Evolutionary conservation across 345 rosid genomes (phyloP).

Genomic region (Nasturtium officinale): DNA sequence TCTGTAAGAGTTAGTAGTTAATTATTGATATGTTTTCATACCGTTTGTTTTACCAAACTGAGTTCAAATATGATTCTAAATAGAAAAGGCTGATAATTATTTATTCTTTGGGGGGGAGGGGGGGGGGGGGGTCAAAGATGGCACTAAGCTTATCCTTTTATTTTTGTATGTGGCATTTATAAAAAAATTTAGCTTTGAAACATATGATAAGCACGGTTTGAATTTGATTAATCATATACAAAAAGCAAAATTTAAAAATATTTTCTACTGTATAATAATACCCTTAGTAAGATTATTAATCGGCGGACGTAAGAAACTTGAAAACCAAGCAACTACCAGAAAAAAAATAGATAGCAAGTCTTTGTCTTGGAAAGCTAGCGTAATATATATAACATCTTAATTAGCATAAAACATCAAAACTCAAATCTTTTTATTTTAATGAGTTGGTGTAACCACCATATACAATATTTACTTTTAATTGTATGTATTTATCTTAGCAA

Average conservation of each 20-base stretch:
- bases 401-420: neutral
- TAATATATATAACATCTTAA: neutral
- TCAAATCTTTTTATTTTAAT: neutral
- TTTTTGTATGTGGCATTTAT: neutral
- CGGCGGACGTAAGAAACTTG: constrained; percentile 18
- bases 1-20: neutral
- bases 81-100: neutral
- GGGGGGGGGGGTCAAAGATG: too few species aligned
- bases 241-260: neutral
- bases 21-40: neutral
- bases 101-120: constrained; percentile 6
- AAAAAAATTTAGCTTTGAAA: neutral
- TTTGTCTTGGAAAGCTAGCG: constrained; percentile 1
- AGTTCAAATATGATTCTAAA: neutral
- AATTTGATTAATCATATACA: neutral
- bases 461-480: neutral
- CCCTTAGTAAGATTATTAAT: neutral
- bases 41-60: neutral
- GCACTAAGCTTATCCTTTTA: neutral
- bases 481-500: neutral
- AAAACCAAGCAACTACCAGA: constrained; percentile 38
- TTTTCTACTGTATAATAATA: neutral
- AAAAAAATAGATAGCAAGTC: constrained; percentile 24
- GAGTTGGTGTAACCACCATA: constrained; percentile 36
- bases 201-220: neutral